These are phyloP conservation scores for Populus tremula DNA, from an alignment of 345 rosid genomes.

Conservation along the genomic window DNA sequence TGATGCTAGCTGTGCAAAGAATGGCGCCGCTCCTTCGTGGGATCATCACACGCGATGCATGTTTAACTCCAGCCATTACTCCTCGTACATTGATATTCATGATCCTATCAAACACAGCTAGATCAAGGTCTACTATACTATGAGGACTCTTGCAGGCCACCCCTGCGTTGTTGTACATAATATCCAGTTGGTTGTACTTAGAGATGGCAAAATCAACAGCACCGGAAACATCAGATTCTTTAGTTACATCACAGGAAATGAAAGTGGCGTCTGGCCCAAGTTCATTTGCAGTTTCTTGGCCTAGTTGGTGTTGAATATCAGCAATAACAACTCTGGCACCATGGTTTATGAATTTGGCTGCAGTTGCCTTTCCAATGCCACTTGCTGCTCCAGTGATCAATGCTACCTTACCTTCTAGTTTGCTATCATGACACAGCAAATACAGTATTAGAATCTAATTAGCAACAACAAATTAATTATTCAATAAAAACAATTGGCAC, in stretches of 20 bases:
- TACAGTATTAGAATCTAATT: background rate
- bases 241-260: conserved; percentile 60
- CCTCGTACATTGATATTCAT: conserved; percentile 71
- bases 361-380: conserved; percentile 82
- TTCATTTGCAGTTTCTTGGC: conserved; percentile 48
- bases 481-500: background rate
- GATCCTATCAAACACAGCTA: conserved; percentile 54
- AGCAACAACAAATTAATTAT: background rate
- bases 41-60: conserved; percentile 81
- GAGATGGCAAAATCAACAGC: conserved; percentile 66
- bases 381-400: conserved; percentile 86
- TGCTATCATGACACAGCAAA: conserved; percentile 31
- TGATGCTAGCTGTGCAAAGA: conserved; percentile 70
- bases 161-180: conserved; percentile 89
- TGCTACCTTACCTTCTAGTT: conserved; percentile 81
- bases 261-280: conserved; percentile 64
- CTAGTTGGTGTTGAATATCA: conserved; percentile 56
- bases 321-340: conserved; percentile 85
- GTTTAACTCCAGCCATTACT: conserved; percentile 68
- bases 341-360: conserved; percentile 55
- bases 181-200: conserved; percentile 47
- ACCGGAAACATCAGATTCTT: conserved; percentile 62
- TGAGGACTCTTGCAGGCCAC: conserved; percentile 56
- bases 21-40: conserved; percentile 57
- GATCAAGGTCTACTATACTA: conserved; percentile 67